Evolutionary conservation across 257 asterid species (phyloP), one percentile per base, ranked within the genome.

Genomic region (Nicotiana tabacum): DNA sequence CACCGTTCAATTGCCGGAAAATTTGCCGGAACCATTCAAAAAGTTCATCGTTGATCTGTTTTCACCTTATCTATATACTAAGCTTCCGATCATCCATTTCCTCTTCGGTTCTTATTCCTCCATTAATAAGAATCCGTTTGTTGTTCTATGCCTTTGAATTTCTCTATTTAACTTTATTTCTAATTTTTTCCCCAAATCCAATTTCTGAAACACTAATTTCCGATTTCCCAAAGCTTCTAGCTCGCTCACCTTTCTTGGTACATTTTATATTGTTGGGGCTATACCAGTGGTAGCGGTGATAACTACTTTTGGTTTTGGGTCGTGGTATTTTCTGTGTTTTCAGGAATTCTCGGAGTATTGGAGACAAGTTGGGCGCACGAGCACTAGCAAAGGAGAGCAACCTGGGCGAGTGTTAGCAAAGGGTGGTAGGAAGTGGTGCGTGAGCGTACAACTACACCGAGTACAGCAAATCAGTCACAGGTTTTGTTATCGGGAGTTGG

Each of bases 61-160:
- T 48, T 64, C 13, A 17, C 12, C 11, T 16, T 32, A 39, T 24
- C 65, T 56, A 67, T 51, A 53, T 48, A 27, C 51, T 66, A 80
- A 53, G 33, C 46, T 43, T 79, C 66, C 84, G 83, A 56, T 60
- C 86, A 33, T 55, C 81, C 53, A 66, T 83, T 69, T 78, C 53
- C 83, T 70, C 84, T 80, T 83, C 83, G 89, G 86, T 90, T 90
- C 88, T 84, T 88, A 90, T 91, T 88, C 82, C 29, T 86, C 83
- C 56, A 87, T 88, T 87, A 39, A 84, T 87, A 39, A 85, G 86
- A 83, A 80, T 86, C 84, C 88, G 2, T 61, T 18, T 32, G 60
- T 10, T 35, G 24, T 29, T 48, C 48, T 83, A 83, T 16, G 10
- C 39, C 69, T 84, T 78, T 64, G 64, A 18, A 83, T 81, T 76